Conservation (phyloP, 2,329 filamentous ascomycete genomes). For the Alternaria novae-zelandiae region DNA sequence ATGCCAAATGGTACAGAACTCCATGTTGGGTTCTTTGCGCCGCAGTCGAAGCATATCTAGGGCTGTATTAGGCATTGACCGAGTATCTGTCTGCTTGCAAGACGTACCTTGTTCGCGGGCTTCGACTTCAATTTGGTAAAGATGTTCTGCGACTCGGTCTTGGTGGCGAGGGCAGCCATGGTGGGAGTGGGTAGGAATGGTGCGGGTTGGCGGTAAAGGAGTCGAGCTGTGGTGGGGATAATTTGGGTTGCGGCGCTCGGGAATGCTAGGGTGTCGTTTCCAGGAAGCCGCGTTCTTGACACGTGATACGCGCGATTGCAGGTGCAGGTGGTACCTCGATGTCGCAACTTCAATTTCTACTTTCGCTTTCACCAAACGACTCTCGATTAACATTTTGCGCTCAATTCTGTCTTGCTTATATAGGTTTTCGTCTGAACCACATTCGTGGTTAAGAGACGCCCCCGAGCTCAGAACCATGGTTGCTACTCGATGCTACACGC, state of each 20-base stretch:
- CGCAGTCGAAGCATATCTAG: constrained; percentile 97
- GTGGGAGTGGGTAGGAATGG: constrained; percentile 30
- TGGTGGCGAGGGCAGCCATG: constrained; percentile 76
- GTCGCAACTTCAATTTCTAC: neutral
- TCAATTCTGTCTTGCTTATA: neutral
- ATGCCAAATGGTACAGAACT: constrained; percentile 96
- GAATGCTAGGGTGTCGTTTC: constrained; percentile 31
- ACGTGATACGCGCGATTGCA: constrained; percentile 14
- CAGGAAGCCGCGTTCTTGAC: constrained; percentile 8
- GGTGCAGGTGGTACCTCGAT: neutral
- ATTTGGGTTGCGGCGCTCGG: constrained; percentile 31
- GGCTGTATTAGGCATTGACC: constrained; percentile 31
- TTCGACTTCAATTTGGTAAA: constrained; percentile 97
- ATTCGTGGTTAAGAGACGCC: neutral
- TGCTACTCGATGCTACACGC: neutral
- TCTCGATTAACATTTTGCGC: neutral
- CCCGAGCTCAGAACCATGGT: neutral
- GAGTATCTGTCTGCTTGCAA: constrained; percentile 20
- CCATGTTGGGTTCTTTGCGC: constrained; percentile 98
- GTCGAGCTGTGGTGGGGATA: constrained; percentile 37
- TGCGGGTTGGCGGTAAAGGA: constrained; percentile 30
- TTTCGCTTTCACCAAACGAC: neutral
- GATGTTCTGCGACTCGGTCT: constrained; percentile 94
- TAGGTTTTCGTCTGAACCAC: neutral
- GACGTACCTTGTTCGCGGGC: constrained; percentile 85